Evolutionary conservation across 2,329 filamentous ascomycete species (phyloP).

Genomic region (Cladophialophora chaetospira): DNA sequence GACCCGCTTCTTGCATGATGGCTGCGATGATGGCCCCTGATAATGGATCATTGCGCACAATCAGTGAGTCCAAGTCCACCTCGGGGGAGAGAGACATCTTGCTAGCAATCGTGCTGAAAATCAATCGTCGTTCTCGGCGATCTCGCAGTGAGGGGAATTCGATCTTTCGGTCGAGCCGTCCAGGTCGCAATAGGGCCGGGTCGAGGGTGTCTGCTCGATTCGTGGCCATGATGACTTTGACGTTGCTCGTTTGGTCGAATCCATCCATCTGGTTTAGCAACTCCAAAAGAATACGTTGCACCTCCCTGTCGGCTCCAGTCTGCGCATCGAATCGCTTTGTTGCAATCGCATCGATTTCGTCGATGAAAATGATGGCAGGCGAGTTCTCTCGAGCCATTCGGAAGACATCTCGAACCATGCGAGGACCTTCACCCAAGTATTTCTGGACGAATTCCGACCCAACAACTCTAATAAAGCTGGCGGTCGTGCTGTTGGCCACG

Average conservation of each 20-base stretch:
- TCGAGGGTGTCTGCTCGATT: conserved; percentile 97
- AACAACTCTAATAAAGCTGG: conserved; percentile 96
- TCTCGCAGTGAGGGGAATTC: conserved; percentile 96
- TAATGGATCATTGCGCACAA: conserved; percentile 93
- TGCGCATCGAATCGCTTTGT: conserved; percentile 99
- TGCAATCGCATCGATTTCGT: conserved; percentile 97
- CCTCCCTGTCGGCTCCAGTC: conserved; percentile 95
- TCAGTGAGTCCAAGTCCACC: conserved; percentile 92
- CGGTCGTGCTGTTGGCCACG: conserved; percentile 96
- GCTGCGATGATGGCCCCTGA: conserved; percentile 95
- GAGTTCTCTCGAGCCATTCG: conserved; percentile 98
- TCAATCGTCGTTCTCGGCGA: conserved; percentile 89
- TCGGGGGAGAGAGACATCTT: conserved; percentile 98
- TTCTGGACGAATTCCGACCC: conserved; percentile 99
- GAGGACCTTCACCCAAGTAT: conserved; percentile 94
- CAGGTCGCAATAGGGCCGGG: conserved; percentile 88
- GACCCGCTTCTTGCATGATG: conserved; percentile 98
- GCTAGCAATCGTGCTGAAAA: conserved; percentile 93
- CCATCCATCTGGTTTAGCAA: conserved; percentile 99
- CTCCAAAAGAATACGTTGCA: conserved; percentile 96
- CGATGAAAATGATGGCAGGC: conserved; percentile 98
- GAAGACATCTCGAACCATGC: conserved; percentile 99
- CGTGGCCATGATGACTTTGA: conserved; percentile 99
- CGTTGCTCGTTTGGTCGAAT: conserved; percentile 97
- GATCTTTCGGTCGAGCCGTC: conserved; percentile 95